Conservation (phyloP, 2,329 filamentous ascomycete species). For the Bipolaris sorokiniana region DNA sequence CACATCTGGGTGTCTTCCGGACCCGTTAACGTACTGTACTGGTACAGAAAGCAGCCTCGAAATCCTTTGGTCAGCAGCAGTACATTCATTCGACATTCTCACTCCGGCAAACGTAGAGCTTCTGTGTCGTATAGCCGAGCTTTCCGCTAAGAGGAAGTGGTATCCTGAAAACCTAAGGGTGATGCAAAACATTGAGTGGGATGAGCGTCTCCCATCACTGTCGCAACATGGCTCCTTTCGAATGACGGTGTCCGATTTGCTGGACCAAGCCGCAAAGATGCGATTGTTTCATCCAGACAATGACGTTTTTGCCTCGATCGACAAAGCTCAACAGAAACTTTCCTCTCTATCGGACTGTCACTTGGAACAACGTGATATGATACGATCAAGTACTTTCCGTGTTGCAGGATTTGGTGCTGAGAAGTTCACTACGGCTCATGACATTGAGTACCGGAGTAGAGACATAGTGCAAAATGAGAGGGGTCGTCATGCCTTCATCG, state of each 20-base stretch:
- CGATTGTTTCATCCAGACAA: constrained; percentile 22
- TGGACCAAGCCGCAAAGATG: constrained; percentile 29
- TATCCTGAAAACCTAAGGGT: constrained; percentile 52
- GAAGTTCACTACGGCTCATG: constrained; percentile 22
- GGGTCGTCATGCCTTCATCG: constrained; percentile 18
- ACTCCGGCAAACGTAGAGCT: constrained; percentile 15
- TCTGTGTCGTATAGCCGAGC: constrained; percentile 34
- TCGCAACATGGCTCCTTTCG: constrained; percentile 42
- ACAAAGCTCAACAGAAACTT: neutral
- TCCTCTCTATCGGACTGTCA: constrained; percentile 13
- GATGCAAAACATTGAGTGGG: constrained; percentile 57
- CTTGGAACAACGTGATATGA: constrained; percentile 37
- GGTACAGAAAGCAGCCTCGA: constrained; percentile 62
- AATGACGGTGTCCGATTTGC: constrained; percentile 26
- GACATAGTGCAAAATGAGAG: constrained; percentile 12
- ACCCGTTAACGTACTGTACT: constrained; percentile 57
- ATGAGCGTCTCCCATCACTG: constrained; percentile 44
- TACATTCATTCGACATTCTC: constrained; percentile 57
- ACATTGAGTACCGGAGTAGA: constrained; percentile 32
- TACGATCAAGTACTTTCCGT: constrained; percentile 39
- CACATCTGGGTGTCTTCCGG: constrained; percentile 60
- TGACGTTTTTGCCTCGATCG: constrained; percentile 6
- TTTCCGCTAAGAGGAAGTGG: constrained; percentile 49
- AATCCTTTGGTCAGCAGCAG: constrained; percentile 57
- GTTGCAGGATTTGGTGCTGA: constrained; percentile 45